phyloP scores from a whole-genome alignment of 2,329 filamentous ascomycete genomes.

The Ophiostoma pallidulum region DNA sequence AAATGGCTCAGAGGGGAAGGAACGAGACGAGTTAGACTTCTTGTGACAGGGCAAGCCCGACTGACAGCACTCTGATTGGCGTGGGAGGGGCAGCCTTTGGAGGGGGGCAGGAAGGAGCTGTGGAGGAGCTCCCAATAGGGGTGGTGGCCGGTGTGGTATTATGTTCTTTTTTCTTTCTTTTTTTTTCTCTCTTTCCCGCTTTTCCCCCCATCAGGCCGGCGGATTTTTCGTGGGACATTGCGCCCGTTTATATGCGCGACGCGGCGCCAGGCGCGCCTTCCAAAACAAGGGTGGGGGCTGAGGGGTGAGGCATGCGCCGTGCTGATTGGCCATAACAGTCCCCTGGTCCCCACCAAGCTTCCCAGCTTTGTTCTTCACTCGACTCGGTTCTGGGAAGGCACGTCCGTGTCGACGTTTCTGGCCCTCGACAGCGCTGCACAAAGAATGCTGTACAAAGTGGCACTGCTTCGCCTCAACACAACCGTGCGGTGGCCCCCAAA shows the following conservation, averaged over 20 bases:
- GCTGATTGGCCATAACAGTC: slow-evolving; percentile 9
- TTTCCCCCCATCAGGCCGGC: slow-evolving; percentile 12
- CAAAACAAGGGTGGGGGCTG: slow-evolving; percentile 15
- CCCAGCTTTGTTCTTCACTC: neutral
- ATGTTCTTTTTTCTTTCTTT: slow-evolving; percentile 1
- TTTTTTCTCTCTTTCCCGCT: slow-evolving; percentile 1
- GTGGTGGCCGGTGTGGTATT: slow-evolving; percentile 6
- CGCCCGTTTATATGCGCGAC: slow-evolving; percentile 41
- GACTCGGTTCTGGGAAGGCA: too few species aligned
- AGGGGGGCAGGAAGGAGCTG: neutral
- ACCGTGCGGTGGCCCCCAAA: too few species aligned
- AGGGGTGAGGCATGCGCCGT: slow-evolving; percentile 7
- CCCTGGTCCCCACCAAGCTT: neutral
- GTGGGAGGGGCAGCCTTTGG: slow-evolving; percentile 1
- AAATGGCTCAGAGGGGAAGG: neutral
- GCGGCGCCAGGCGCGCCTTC: slow-evolving; percentile 19
- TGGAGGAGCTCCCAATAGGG: slow-evolving; percentile 5
- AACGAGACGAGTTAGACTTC: neutral
- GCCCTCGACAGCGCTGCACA: too few species aligned
- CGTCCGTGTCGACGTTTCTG: too few species aligned
- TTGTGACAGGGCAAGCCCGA: slow-evolving; percentile 3
- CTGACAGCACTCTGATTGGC: neutral
- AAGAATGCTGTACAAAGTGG: too few species aligned
- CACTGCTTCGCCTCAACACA: too few species aligned
- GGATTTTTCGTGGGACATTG: slow-evolving; percentile 30